Conservation (phyloP, 371 early-diverging fungal species). For the Mortierella sp. region DNA sequence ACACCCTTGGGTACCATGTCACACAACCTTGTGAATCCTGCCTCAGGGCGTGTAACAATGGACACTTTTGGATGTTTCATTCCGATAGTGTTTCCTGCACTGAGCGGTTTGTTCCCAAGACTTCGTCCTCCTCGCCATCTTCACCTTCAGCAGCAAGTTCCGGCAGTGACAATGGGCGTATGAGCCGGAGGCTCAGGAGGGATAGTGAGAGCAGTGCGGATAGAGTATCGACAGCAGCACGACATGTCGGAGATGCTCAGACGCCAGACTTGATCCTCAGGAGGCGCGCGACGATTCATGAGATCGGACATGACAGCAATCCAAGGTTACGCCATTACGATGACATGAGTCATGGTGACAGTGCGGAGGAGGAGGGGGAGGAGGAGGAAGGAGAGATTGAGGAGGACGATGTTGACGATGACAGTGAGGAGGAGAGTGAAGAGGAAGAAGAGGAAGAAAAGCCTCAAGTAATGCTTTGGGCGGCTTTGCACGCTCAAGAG, state of each 20-base stretch:
- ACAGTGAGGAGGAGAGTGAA: conserved; percentile 6
- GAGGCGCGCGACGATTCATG: too few species aligned
- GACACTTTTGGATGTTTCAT: conserved; percentile 98
- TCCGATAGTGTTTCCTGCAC: conserved; percentile 77
- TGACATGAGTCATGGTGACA: too few species aligned
- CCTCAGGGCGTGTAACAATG: conserved; percentile 93
- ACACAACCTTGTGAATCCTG: conserved; percentile 95
- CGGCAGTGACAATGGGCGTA: too few species aligned
- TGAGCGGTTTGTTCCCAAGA: conserved; percentile 36
- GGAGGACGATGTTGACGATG: conserved; percentile 1
- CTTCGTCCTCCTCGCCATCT: conserved; percentile 14
- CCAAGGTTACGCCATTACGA: too few species aligned
- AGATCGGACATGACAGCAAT: too few species aligned
- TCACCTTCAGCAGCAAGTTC: too few species aligned
- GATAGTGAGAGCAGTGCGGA: too few species aligned
- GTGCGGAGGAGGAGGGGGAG: neutral
- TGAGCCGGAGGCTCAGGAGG: too few species aligned
- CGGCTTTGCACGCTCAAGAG: conserved; percentile 45
- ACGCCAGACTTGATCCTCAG: too few species aligned
- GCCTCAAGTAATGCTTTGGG: conserved; percentile 43
- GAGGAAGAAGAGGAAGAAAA: conserved; percentile 35
- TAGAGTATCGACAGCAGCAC: too few species aligned
- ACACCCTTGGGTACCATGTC: conserved; percentile 95
- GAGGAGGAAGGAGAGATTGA: too few species aligned
- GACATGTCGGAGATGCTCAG: too few species aligned